Conservation (phyloP, 805 yeast species). For the Metschnikowia continentalis region DNA sequence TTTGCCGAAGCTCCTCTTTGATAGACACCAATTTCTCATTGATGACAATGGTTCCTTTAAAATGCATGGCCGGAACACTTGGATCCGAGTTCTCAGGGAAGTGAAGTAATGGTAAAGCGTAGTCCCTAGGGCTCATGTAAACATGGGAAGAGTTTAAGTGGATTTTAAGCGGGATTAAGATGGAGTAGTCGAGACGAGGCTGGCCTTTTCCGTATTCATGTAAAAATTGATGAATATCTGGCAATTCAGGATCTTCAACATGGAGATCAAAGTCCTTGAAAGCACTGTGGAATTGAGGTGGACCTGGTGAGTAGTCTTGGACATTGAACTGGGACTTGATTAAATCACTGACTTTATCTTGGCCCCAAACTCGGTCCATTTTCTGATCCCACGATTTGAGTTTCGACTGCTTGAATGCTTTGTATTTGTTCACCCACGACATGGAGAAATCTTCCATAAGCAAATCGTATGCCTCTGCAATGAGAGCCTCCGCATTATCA, state of each 20-base stretch:
- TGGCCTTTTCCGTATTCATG: conserved; percentile 41
- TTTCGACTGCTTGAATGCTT: conserved; percentile 22
- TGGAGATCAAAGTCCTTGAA: conserved; percentile 29
- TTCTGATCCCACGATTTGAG: conserved; percentile 25
- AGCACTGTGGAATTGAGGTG: conserved; percentile 27
- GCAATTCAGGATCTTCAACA: conserved; percentile 25
- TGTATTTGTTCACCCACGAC: conserved; percentile 34
- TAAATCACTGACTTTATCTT: conserved; percentile 27
- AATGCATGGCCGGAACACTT: conserved; percentile 23
- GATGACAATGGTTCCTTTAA: conserved; percentile 47
- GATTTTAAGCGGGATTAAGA: conserved; percentile 48
- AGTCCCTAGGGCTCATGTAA: conserved; percentile 25
- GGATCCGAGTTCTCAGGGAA: conserved; percentile 37
- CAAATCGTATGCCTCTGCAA: conserved; percentile 24
- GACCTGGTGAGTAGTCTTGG: conserved; percentile 32
- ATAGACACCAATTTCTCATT: conserved; percentile 51
- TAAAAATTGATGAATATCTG: conserved; percentile 36
- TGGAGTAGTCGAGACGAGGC: conserved; percentile 53
- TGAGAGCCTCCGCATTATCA: conserved; percentile 25
- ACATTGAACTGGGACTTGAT: conserved; percentile 33
- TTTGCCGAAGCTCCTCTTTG: conserved; percentile 42
- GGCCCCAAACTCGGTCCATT: conserved; percentile 30
- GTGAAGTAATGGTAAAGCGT: conserved; percentile 45
- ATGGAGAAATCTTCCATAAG: conserved; percentile 26
- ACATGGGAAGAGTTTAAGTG: conserved; percentile 25